These are phyloP conservation scores for Fragaria ananassa DNA, from an alignment of 306 rosid species.

Conservation along the genomic window DNA sequence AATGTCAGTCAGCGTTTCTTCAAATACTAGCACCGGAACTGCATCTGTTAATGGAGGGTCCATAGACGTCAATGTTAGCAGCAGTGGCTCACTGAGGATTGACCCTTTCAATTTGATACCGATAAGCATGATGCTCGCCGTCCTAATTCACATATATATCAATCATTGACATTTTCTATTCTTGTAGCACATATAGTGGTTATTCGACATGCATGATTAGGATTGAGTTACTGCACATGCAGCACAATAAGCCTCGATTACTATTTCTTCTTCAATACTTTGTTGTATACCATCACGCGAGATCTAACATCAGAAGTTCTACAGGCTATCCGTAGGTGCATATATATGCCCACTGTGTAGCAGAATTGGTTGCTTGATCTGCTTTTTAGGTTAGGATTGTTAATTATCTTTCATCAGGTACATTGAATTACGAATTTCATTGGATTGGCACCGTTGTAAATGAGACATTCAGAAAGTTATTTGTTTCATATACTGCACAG, in stretches of 20 bases:
- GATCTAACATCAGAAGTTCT: neutral
- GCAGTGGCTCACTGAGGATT: slow-evolving; percentile 25
- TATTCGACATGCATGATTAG: neutral
- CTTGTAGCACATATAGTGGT: neutral
- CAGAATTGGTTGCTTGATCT: neutral
- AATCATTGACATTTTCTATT: neutral
- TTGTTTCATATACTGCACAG: neutral
- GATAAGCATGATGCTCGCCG: slow-evolving; percentile 30
- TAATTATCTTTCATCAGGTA: neutral
- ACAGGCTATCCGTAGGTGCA: neutral
- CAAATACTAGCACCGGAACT: slow-evolving; percentile 45
- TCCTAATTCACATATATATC: slow-evolving; percentile 36
- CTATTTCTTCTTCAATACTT: neutral
- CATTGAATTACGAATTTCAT: neutral
- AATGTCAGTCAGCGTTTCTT: slow-evolving; percentile 50
- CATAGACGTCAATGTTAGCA: slow-evolving; percentile 20
- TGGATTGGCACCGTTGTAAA: neutral
- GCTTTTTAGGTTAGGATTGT: neutral
- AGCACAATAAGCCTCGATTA: neutral
- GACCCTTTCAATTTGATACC: slow-evolving; percentile 25
- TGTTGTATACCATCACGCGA: neutral
- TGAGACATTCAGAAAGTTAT: neutral
- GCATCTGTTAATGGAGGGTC: slow-evolving; percentile 51
- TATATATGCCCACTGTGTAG: neutral
- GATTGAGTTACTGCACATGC: neutral